Base-by-base conservation (phyloP, 2,329 filamentous ascomycete species). In the Arthrobotrys pseudoclavata region DNA sequence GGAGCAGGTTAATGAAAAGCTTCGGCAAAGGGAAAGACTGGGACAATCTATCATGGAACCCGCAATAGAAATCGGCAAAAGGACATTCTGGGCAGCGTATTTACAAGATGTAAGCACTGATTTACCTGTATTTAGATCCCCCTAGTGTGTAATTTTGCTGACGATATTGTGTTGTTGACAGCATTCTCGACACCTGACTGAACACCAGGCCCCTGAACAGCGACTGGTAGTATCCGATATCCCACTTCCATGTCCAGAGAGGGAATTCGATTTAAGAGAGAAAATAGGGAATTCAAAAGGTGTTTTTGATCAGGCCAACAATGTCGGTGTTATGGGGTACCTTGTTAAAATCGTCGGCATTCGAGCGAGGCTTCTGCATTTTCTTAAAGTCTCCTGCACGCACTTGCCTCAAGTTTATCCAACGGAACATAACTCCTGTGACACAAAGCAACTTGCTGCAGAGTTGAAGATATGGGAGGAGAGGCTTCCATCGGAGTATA, bases 391-490 rank as follows among this genome's bases (percentile, higher is more conserved):
- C 24, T 67, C 61, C 12, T 77, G 74, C 61, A 70, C 67, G 7
- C 74, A 77, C 34, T 53, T 77, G 7, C 74, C 74, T 4, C 74
- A 77, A 18, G 74, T 77, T 6, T 77, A 67, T 42, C 61, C 74
- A 40, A 10, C 47, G 1, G 74, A 77, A 10, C 69, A 48, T 31
- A 68, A 18, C 29, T 29, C 68, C 22, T 77, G 67, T 47, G 74
- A 77, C 22, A 77, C 67, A 10, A 77, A 18, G 26, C 60, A 77
- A 18, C 74, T 77, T 48, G 52, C 61, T 26, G 13, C 42, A 9
- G 74, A 77, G 52, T 48, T 77, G 24, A 77, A 53, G n/a, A 37
- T 77, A 66, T 77, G 74, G 74, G 74, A 77, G 45, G 74, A 77
- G n/a, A 71, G 52, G 6, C 74, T 77, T 10, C 74, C 74, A 5